These are phyloP conservation scores for Dimargaris cristalligena DNA, from an alignment of 192 early-diverging fungal genomes.

Conservation along the genomic window DNA sequence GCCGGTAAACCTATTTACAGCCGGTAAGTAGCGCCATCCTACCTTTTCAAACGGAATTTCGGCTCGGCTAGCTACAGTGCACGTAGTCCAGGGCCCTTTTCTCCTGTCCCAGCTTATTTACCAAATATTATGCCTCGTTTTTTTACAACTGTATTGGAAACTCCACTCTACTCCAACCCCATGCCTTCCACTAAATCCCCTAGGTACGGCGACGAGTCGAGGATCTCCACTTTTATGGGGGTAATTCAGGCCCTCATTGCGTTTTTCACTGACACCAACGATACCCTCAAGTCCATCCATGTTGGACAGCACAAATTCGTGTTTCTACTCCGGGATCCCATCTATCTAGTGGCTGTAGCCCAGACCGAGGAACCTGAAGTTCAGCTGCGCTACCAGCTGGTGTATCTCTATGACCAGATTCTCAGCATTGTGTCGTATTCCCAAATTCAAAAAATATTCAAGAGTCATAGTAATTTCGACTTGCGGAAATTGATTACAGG, in stretches of 20 bases:
- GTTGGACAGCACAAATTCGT: slow-evolving; percentile 63
- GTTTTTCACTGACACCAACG: slow-evolving; percentile 68
- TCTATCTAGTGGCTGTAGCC: slow-evolving; percentile 74
- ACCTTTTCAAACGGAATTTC: too few species aligned
- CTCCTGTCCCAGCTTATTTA: too few species aligned
- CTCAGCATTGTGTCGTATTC: slow-evolving; percentile 61
- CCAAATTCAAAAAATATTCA: slow-evolving; percentile 75
- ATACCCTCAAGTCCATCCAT: slow-evolving; percentile 39
- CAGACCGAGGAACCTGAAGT: slow-evolving; percentile 57
- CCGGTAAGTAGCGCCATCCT: slow-evolving; percentile 38
- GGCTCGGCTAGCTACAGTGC: too few species aligned
- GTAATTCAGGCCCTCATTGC: slow-evolving; percentile 79
- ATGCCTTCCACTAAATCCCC: too few species aligned
- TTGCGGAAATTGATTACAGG: slow-evolving; percentile 64
- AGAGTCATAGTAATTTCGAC: slow-evolving; percentile 76
- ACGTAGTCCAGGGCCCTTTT: too few species aligned
- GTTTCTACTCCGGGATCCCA: slow-evolving; percentile 59
- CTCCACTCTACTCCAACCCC: too few species aligned
- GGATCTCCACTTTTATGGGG: slow-evolving; percentile 74
- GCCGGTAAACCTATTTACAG: slow-evolving; percentile 93
- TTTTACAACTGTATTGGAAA: too few species aligned
- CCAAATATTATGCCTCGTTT: too few species aligned
- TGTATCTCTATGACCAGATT: slow-evolving; percentile 66
- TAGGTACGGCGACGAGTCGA: slow-evolving; percentile 76
- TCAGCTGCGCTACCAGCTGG: slow-evolving; percentile 63